Evolutionary conservation across 345 rosid species (phyloP), one percentile per base, ranked within the genome.

Genomic region (Stellera chamaejasme): DNA sequence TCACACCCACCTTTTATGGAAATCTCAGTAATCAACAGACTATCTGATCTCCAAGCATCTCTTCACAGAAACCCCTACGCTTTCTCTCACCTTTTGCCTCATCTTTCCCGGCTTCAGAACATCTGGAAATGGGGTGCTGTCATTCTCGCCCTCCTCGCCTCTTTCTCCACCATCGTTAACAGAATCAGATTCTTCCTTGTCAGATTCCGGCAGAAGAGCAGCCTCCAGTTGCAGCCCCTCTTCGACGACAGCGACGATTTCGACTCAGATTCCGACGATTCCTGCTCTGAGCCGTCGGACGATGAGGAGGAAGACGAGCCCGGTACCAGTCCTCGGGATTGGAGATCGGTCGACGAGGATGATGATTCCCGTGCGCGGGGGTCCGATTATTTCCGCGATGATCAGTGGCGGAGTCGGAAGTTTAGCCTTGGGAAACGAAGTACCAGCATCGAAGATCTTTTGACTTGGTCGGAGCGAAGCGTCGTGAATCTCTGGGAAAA

Each of bases 401-500:
- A 54, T 14, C 72, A 66, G 27, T 54, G 59, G 68, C 57, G 45
- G 13, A 72, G 51, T 14, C 3, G 66, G 48, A 43, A 47, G 27
- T 68, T 66, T 47, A 58, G 62, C 12, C 61, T 57, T 27, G 70
- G 79, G 27, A 59, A 75, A 51, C 78, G 79, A 52, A 65, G 73
- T n/a, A 69, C 79, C 46, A 78, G 81, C 52, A 62, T 82, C 26
- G 74, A 73, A 7, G 82, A 75, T n/a, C 43, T 80, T 10, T 72
- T 74, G 46, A 68, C 75, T 1, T 69, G 61, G 61, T 60, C 81
- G 6, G 79, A 81, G 43, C 78, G 67, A 59, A 74, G 64, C 65
- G 84, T 83, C 11, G 90, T 83, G 52, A 78, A 78, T 71, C 74
- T 83, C 0, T 80, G 90, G 86, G 84, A 80, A 53, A 78, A 71